phyloP scores from a whole-genome alignment of 805 yeast species.

The Sugiyamaella marilandica region DNA sequence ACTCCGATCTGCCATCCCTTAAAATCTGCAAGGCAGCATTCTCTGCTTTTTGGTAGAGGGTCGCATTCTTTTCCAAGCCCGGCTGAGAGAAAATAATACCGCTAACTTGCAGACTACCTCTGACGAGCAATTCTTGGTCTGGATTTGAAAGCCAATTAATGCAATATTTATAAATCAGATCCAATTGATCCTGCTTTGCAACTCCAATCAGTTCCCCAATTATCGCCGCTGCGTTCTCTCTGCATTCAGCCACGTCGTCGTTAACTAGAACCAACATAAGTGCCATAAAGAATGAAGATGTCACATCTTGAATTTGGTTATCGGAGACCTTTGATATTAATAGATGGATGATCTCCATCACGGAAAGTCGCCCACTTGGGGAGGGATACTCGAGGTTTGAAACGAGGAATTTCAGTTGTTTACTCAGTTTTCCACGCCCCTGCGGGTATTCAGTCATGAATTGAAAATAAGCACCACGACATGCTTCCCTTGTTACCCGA shows the following conservation, averaged over 20 bases:
- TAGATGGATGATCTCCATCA: constrained; percentile 76
- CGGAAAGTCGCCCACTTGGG: constrained; percentile 81
- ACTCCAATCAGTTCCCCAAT: constrained; percentile 51
- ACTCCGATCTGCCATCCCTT: constrained; percentile 35
- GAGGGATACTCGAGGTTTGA: constrained; percentile 80
- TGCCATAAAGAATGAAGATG: constrained; percentile 73
- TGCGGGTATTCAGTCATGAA: constrained; percentile 94
- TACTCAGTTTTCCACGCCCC: constrained; percentile 77
- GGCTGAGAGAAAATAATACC: constrained; percentile 52
- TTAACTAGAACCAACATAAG: constrained; percentile 70
- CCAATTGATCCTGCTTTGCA: constrained; percentile 33
- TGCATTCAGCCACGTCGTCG: constrained; percentile 73
- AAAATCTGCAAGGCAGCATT: constrained; percentile 34
- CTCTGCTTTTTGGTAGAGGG: constrained; percentile 42
- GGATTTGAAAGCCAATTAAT: constrained; percentile 54
- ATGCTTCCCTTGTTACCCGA: constrained; percentile 72
- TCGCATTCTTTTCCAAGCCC: constrained; percentile 37
- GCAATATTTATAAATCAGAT: constrained; percentile 39
- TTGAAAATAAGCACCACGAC: constrained; percentile 76
- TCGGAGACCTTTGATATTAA: constrained; percentile 62
- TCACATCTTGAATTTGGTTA: constrained; percentile 39
- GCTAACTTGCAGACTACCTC: constrained; percentile 73
- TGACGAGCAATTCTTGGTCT: constrained; percentile 46
- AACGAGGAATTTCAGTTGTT: constrained; percentile 75
- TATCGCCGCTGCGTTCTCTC: constrained; percentile 73